A percentile compares a stretch with the other conserved stretches of the same genome.
These are phyloP conservation scores for Drosera capensis DNA, from an alignment of 148 eudicot genomes.

Conservation along the genomic window DNA sequence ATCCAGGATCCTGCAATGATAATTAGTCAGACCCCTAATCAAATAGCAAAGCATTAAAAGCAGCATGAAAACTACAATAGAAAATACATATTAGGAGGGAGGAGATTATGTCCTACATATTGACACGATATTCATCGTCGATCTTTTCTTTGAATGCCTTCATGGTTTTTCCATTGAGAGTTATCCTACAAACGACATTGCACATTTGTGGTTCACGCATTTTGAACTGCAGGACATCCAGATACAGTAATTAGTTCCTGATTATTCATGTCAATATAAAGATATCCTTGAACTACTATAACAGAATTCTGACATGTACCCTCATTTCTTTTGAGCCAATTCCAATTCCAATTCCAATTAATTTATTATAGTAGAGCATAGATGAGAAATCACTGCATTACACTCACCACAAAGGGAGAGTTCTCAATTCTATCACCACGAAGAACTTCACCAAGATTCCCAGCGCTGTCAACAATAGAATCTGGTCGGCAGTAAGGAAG, in stretches of 20 bases:
- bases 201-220: constrained; percentile 22
- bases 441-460: constrained; percentile 28
- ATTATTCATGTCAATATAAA: not conserved
- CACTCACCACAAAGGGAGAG: constrained; percentile 19
- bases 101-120: constrained; percentile 13
- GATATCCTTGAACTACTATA: not conserved
- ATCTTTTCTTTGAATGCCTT: constrained; percentile 26
- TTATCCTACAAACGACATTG: constrained; percentile 12
- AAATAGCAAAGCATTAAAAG: not conserved
- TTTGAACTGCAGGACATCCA: constrained; percentile 14
- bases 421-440: constrained; percentile 35
- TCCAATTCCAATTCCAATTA: not conserved
- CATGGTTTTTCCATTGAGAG: constrained; percentile 15
- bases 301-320: not conserved
- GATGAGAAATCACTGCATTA: not conserved
- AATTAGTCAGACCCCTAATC: not conserved
- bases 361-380: not conserved
- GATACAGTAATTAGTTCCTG: not conserved
- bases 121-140: constrained; percentile 23
- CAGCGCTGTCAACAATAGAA: constrained; percentile 20
- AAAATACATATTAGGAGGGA: not conserved
- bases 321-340: not conserved
- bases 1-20: constrained; percentile 39
- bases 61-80: not conserved
- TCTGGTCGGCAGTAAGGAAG: constrained; percentile 15